phyloP scores from a whole-genome alignment of 352 stramenopile species.

The Phytophthora kernoviae region DNA sequence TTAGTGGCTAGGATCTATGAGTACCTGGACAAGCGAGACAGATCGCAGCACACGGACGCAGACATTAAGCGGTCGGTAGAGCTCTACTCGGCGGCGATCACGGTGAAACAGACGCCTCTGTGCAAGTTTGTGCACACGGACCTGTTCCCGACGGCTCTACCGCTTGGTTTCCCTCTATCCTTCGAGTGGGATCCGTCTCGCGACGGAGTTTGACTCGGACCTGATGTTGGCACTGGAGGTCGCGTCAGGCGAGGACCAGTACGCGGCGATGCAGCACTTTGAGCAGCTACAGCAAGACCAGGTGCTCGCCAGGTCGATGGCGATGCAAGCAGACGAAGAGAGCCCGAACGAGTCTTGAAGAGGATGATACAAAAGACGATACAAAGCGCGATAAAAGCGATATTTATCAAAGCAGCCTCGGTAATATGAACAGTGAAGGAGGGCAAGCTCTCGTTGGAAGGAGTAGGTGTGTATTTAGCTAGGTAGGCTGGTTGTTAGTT shows the following conservation, averaged over 20 bases:
- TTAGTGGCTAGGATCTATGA: conserved; percentile 81
- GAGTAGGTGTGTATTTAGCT: conserved; percentile 16
- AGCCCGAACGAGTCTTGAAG: conserved; percentile 52
- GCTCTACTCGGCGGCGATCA: conserved; percentile 46
- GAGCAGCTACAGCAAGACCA: conserved; percentile 62
- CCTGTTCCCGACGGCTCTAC: conserved; percentile 54
- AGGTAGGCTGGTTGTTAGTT: conserved; percentile 9
- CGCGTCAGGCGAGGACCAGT: conserved; percentile 66
- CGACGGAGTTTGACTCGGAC: conserved; percentile 61
- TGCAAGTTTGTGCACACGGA: conserved; percentile 60
- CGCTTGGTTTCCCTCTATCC: conserved; percentile 54
- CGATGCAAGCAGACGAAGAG: conserved; percentile 57
- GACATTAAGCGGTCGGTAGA: conserved; percentile 55
- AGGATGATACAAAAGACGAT: conserved; percentile 3
- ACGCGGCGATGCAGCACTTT: conserved; percentile 66
- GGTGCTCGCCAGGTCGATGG: conserved; percentile 53
- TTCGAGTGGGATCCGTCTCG: conserved; percentile 43
- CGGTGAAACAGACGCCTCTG: conserved; percentile 54
- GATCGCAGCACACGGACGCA: conserved; percentile 43
- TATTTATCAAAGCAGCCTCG: conserved; percentile 58
- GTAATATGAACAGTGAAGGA: too few relatives aligned
- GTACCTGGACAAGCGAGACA: conserved; percentile 72
- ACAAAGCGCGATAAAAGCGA: conserved; percentile 20
- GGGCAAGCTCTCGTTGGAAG: conserved; percentile 23
- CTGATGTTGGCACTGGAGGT: conserved; percentile 69